Evolutionary conservation across 2,329 filamentous ascomycete species (phyloP), one percentile per base, ranked within the genome.

Genomic region (Podosphaera xanthii): DNA sequence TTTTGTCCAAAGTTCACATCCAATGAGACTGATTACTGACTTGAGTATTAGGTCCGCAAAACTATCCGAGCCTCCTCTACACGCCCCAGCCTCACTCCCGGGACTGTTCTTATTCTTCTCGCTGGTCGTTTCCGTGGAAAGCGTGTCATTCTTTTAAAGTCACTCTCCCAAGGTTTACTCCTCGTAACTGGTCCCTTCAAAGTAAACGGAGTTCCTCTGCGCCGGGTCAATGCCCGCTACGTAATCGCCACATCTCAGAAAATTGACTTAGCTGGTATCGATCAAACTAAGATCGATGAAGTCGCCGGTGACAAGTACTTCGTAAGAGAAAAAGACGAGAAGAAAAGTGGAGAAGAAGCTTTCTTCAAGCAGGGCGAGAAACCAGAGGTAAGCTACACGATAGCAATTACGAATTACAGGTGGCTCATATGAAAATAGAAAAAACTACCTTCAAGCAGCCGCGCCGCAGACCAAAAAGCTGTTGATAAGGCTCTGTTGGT

Each of bases 361-460:
- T 98, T 98, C 84, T 96, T 97, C 85, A 90, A 92, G 83, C 89
- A 96, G 82, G 82, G 90, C 75, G 90, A 96, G 84, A 94, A 94
- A 84, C 80, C 87, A 73, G 81, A 95, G 88, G 89, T 95, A 82
- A 67, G 86, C n/a, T 46, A 31, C 52, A 22, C 3, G 40, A 33
- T 10, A 6, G 2, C 9, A 22, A 22, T 3, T 33, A 42, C 2
- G 9, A 30, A 2, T 9, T 30, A 4, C 34, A 14, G 6, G 31
- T 31, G 38, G 53, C 62, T 65, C 61, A 65, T 58, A 62, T 60
- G 63, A 63, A 40, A 72, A 76, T 74, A 96, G 90, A 96, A 97
- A 88, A 97, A 97, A 86, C 79, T 89, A 77, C 82, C 94, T 72
- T 84, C 81, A 74, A 91, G 84, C 78, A 86, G 82, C 76, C 90